Evolutionary conservation across 2,329 filamentous ascomycete species (phyloP), one percentile per base, ranked within the genome.

Genomic region (Nemania sp.): DNA sequence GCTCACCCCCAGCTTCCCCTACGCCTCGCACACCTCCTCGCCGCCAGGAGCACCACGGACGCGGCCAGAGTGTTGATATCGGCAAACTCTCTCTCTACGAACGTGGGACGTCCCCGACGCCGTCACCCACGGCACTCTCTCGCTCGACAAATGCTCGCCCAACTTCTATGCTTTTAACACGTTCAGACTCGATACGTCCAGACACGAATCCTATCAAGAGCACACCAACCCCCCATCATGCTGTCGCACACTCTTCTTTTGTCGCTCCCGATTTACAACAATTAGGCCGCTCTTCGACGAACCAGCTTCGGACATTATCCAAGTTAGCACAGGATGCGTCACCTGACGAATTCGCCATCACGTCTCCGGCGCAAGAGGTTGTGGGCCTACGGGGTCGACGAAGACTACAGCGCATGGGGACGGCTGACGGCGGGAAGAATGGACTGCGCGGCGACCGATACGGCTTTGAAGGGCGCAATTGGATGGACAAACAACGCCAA

Each of bases 401-500:
- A 70, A 90, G 90, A 73, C 82, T 99, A 61, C 96, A 98, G 80
- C 87, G 93, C 70, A 87, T 87, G 27, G 88, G 87, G 70, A 89
- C 86, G 72, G 82, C 82, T 20, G 80, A 82, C 41, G 82, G 81
- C 27, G 80, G 79, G 26, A 82, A 83, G 24, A 81, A 60, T 65
- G 75, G 73, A 57, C 72, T 70, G 53, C 75, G 84, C 51, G 82
- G 85, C 70, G 83, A 84, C 70, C 79, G 79, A 27, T 93, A 91
- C 72, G 87, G 89, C 56, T 96, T 94, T 91, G 89, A 93, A 70
- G 90, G 90, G 22, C 89, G 92, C 57, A 97, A 95, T 78, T 99
- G 96, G 96, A 99, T 99, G 95, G 96, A 99, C 79, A 96, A 97
- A 78, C 95, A 99, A 78, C 89, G 96, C 27, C 95, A 98, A 79